Evolutionary conservation across 352 stramenopile genomes (phyloP).

Genomic region (Pythium sukuiense): DNA sequence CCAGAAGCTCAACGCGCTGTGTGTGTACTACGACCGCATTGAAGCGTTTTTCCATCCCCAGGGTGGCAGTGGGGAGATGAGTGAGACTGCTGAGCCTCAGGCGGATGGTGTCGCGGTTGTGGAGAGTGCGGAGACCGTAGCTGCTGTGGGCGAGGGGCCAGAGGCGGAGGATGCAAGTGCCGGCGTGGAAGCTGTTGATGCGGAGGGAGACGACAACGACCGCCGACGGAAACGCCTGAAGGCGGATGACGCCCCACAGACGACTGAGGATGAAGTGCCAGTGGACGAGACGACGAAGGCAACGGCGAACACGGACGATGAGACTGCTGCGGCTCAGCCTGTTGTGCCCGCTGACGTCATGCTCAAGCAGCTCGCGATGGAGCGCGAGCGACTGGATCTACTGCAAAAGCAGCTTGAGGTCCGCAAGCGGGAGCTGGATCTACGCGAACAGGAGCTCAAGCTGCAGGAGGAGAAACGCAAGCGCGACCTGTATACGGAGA

Average conservation of each 20-base stretch:
- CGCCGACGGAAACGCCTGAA: neutral
- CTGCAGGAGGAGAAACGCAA: conserved; percentile 37
- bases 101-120: neutral
- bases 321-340: no score
- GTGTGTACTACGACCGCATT: conserved; percentile 33
- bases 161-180: neutral
- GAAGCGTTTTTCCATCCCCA: conserved; percentile 30
- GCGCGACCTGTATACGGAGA: conserved; percentile 20
- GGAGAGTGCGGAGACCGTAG: neutral
- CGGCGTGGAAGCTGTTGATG: neutral
- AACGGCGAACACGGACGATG: neutral
- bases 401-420: conserved; percentile 27
- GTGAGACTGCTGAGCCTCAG: neutral
- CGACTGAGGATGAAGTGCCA: neutral
- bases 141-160: neutral
- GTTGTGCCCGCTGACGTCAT: neutral
- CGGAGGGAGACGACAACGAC: neutral
- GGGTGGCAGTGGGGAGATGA: neutral
- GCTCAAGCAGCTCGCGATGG: conserved; percentile 29
- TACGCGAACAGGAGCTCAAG: conserved; percentile 41
- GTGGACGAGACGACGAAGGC: neutral
- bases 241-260: neutral
- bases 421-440: conserved; percentile 43
- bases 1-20: conserved; percentile 31
- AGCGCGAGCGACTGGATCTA: conserved; percentile 42